Evolutionary conservation across 1,139 yeast species (phyloP).

Genomic region (Kodamaea derodonti): DNA sequence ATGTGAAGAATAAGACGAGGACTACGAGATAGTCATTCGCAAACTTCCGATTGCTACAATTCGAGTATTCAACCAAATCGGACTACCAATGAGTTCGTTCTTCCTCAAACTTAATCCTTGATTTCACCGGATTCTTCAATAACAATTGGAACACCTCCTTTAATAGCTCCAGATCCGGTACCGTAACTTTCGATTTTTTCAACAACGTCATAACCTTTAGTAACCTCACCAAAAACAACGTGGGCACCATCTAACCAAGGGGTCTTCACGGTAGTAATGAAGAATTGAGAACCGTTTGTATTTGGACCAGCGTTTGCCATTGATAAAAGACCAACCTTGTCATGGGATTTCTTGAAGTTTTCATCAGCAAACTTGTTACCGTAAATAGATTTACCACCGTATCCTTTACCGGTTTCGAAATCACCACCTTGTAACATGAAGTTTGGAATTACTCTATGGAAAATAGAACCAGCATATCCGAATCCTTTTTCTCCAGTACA

Average conservation of each 20-base stretch:
- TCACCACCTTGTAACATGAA: conserved; percentile 47
- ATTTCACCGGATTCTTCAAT: conserved; percentile 39
- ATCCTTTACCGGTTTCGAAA: conserved; percentile 38
- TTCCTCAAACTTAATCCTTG: too few relatives aligned
- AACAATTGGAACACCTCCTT: conserved; percentile 21
- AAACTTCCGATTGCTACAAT: too few relatives aligned
- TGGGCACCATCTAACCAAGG: conserved; percentile 44
- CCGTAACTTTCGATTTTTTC: conserved; percentile 36
- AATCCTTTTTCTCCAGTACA: conserved; percentile 97
- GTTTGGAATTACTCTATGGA: conserved; percentile 41
- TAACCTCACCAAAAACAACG: conserved; percentile 42
- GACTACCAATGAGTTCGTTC: too few relatives aligned
- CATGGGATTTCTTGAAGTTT: conserved; percentile 33
- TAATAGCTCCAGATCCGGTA: conserved; percentile 26
- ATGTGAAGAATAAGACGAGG: too few relatives aligned
- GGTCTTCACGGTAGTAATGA: conserved; percentile 41
- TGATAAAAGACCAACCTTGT: conserved; percentile 35
- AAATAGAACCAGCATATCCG: conserved; percentile 80
- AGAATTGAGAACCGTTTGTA: conserved; percentile 42
- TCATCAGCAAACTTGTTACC: conserved; percentile 38
- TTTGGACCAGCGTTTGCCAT: conserved; percentile 45
- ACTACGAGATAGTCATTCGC: too few relatives aligned
- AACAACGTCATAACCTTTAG: conserved; percentile 37
- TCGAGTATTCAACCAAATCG: too few relatives aligned
- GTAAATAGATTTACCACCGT: conserved; percentile 40